Base-by-base conservation (phyloP, 371 early-diverging fungal species). In the Actinomucor elegans region DNA sequence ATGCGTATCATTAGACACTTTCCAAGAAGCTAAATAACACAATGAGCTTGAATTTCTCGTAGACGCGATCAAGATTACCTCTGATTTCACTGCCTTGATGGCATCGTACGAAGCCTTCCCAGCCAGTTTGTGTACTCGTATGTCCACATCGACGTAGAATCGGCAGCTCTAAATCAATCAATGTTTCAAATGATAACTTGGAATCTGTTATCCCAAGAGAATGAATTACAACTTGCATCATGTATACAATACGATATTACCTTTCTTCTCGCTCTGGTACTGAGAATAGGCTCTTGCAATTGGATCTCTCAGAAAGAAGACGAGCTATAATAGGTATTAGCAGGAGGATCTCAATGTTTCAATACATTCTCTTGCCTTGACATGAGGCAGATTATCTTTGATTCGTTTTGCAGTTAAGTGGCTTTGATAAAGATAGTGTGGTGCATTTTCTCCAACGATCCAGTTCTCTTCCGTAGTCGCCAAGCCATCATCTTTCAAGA, bases 271-370 rank as follows among this genome's bases (percentile, higher is more conserved):
- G 35, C 69, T 52, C 14, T 72, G 36, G 40, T 76, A 81, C 32
- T 81, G 79, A 36, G 72, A 62, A 52, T 79, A 79, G n/a, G 81
- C 81, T 38, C 81, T 70, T 24, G 75, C 72, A 26, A 81, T 81
- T 0, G 81, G 81, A 33, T 81, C 81, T 14, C 79, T 66, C 12
- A 81, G 64, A 29, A 81, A 67, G 20, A 81, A 79, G 7, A 81
- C 71, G n/a, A 73, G 66, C 72, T 80, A 47, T 23, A 24, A 11
- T 15, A 11, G 14, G 8, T 17, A 42, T 14, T 31, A 28, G 50
- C 21, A 50, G 6, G 18, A 4, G 40, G n/a, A 17, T 27, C 20
- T 8, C 17, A 12, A 1, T 20, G 12, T 12, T 21, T 31, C 7
- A 11, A 11, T 35, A 29, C 14, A 15, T 21, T 18, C 29, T 20